phyloP scores from a whole-genome alignment of 2,329 filamentous ascomycete species.

The Talaromyces islandicus region DNA sequence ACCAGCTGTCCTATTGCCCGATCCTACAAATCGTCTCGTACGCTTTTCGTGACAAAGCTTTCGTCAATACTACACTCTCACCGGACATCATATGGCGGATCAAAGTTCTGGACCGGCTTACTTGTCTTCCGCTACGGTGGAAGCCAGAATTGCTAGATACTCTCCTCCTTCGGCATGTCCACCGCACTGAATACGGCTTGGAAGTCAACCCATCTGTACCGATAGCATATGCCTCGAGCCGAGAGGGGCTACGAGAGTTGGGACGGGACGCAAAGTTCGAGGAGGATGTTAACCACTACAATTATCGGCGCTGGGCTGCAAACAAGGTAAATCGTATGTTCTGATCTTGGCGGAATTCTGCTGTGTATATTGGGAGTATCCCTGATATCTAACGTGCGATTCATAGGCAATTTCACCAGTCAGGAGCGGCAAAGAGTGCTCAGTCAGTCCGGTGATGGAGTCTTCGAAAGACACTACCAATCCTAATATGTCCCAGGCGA shows the following conservation, averaged over 20 bases:
- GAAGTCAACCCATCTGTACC: slow-evolving; percentile 17
- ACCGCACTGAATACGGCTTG: slow-evolving; percentile 17
- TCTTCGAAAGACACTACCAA: slow-evolving; percentile 24
- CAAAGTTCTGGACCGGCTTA: slow-evolving; percentile 14
- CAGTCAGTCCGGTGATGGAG: slow-evolving; percentile 16
- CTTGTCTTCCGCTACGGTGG: slow-evolving; percentile 17
- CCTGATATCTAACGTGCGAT: slow-evolving; percentile 11
- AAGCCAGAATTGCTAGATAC: slow-evolving; percentile 18
- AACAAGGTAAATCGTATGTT: slow-evolving; percentile 24
- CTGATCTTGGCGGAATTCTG: not conserved
- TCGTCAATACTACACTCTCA: slow-evolving; percentile 18
- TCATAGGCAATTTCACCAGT: slow-evolving; percentile 20
- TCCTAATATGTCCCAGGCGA: slow-evolving; percentile 20
- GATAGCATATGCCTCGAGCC: slow-evolving; percentile 23
- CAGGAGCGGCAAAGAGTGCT: slow-evolving; percentile 23
- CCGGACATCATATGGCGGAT: slow-evolving; percentile 20
- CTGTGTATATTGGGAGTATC: not conserved
- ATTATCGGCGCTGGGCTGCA: slow-evolving; percentile 20
- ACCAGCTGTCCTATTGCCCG: slow-evolving; percentile 21
- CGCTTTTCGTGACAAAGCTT: slow-evolving; percentile 19
- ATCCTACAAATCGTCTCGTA: slow-evolving; percentile 20
- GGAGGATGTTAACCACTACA: slow-evolving; percentile 24
- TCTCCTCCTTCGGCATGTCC: slow-evolving; percentile 18
- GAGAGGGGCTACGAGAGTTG: slow-evolving; percentile 18
- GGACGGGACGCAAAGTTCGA: slow-evolving; percentile 20